Conservation (phyloP, 2,329 filamentous ascomycete species). For the Fusarium sp. region DNA sequence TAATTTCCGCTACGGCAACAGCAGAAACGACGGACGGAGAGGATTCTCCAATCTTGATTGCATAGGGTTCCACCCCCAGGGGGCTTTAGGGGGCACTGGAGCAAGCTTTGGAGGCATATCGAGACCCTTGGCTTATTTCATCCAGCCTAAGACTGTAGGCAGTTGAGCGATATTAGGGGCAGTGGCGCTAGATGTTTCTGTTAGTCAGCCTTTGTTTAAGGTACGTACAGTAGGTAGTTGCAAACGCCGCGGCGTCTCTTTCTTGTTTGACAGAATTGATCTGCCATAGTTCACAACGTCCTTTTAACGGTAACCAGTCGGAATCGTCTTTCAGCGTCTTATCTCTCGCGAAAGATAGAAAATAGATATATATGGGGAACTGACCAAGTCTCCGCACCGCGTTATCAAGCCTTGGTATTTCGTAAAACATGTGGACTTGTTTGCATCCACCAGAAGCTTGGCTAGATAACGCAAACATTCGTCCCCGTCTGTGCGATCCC, state of each 20-base stretch:
- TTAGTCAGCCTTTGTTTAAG: slow-evolving; percentile 22
- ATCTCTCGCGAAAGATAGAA: slow-evolving; percentile 7
- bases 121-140: slow-evolving; percentile 12
- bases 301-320: neutral
- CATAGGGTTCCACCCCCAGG: slow-evolving; percentile 10
- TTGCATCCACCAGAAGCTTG: slow-evolving; percentile 22
- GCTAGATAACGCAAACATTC: slow-evolving; percentile 35
- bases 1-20: slow-evolving; percentile 2
- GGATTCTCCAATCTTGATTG: slow-evolving; percentile 7
- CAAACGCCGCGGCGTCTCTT: slow-evolving; percentile 6
- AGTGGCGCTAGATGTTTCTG: slow-evolving; percentile 7
- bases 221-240: neutral
- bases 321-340: neutral
- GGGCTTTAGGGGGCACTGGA: slow-evolving; percentile 1
- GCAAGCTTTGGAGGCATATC: neutral
- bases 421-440: slow-evolving; percentile 9
- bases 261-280: slow-evolving; percentile 1
- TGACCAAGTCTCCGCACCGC: slow-evolving; percentile 18
- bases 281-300: neutral
- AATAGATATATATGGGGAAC: slow-evolving; percentile 9
- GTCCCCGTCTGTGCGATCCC: slow-evolving; percentile 26
- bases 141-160: neutral
- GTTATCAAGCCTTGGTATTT: slow-evolving; percentile 34
- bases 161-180: neutral
- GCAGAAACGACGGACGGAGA: slow-evolving; percentile 14